These are phyloP conservation scores for Fonsecaea monophora DNA, from an alignment of 2,329 filamentous ascomycete species.

Conservation along the genomic window DNA sequence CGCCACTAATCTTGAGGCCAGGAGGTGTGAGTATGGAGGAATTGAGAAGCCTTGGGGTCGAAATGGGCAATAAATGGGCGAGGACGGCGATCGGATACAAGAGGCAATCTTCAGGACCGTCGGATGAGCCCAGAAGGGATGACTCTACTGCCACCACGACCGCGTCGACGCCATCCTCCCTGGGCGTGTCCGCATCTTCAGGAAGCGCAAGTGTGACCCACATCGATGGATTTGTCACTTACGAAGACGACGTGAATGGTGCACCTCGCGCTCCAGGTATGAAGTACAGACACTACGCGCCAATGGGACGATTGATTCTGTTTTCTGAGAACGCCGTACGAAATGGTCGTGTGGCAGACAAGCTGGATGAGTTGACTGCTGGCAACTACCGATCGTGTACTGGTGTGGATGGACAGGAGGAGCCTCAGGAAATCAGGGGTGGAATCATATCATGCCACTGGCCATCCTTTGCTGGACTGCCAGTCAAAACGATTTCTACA, in stretches of 20 bases:
- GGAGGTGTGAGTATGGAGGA: constrained; percentile 72
- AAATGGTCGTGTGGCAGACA: constrained; percentile 22
- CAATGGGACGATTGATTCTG: constrained; percentile 81
- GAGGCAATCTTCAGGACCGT: constrained; percentile 9
- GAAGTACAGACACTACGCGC: constrained; percentile 99
- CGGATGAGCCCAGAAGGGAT: not conserved
- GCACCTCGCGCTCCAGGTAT: constrained; percentile 89
- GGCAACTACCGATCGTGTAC: constrained; percentile 39
- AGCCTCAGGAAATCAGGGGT: constrained; percentile 46
- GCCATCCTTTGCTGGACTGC: constrained; percentile 41
- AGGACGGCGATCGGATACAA: constrained; percentile 77
- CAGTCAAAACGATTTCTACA: not conserved
- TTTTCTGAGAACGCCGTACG: constrained; percentile 57
- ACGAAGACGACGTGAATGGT: constrained; percentile 29
- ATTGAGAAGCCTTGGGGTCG: constrained; percentile 62
- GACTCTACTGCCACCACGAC: constrained; percentile 1
- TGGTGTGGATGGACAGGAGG: constrained; percentile 40
- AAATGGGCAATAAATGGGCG: constrained; percentile 77
- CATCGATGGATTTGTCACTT: constrained; percentile 6
- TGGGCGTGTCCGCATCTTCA: not conserved
- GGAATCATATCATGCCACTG: constrained; percentile 41
- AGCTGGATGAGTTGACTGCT: constrained; percentile 29
- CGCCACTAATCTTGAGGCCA: constrained; percentile 82
- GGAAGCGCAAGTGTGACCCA: not conserved
- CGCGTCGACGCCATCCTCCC: constrained; percentile 15